Evolutionary conservation across 148 eudicot genomes (phyloP).

Genomic region (Dianthus caryophyllus): DNA sequence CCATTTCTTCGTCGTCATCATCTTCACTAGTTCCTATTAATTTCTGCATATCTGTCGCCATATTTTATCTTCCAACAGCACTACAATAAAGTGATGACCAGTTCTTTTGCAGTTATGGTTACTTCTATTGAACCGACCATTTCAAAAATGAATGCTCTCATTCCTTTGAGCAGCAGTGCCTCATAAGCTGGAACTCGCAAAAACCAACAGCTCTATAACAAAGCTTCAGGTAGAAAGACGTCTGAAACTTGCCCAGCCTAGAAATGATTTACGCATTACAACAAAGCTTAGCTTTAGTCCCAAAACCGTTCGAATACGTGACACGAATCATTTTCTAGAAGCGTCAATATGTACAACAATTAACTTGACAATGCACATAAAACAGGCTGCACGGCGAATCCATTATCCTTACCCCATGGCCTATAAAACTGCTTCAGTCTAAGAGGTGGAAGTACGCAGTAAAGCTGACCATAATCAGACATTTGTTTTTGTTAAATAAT

Average conservation of each 20-base stretch:
- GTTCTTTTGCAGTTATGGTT: slow-evolving; percentile 6
- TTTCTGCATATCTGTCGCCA: slow-evolving; percentile 70
- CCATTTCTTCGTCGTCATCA: slow-evolving; percentile 81
- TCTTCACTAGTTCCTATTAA: slow-evolving; percentile 75
- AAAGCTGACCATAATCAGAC: too few relatives aligned
- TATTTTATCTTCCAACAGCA: slow-evolving; percentile 23
- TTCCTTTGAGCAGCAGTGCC: slow-evolving; percentile 9
- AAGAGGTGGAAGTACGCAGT: too few relatives aligned
- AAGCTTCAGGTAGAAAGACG: background rate
- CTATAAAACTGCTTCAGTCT: too few relatives aligned
- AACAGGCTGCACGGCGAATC: background rate
- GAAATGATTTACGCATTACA: too few relatives aligned
- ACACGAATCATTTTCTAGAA: too few relatives aligned
- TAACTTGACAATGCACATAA: too few relatives aligned
- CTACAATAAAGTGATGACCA: slow-evolving; percentile 6
- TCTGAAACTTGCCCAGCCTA: background rate
- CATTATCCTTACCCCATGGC: background rate
- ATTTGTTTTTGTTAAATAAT: too few relatives aligned
- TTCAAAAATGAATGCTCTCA: background rate
- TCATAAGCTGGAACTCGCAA: background rate
- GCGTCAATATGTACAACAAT: too few relatives aligned
- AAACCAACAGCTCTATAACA: background rate
- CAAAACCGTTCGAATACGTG: too few relatives aligned
- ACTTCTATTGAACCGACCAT: slow-evolving; percentile 6
- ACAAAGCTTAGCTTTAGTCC: too few relatives aligned